Evolutionary conservation across 1,284 basidiomycete species (phyloP).

Genomic region (Leccinum griseonigrum): DNA sequence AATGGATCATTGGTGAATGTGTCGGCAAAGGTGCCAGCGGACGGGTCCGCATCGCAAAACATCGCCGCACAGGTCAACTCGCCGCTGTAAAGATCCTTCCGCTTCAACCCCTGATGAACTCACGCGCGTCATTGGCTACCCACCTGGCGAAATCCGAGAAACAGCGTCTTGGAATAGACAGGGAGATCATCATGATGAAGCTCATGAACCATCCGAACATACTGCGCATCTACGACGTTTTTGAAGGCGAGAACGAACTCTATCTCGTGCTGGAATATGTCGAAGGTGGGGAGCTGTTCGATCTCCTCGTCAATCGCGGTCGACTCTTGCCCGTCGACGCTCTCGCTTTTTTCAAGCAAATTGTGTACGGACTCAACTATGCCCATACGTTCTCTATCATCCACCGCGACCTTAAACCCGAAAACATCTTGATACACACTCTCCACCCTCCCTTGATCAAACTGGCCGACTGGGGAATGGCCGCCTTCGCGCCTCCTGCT

Average conservation of each 20-base stretch:
- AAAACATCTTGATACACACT: slow-evolving; percentile 91
- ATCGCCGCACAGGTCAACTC: slow-evolving; percentile 85
- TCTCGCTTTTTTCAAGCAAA: slow-evolving; percentile 94
- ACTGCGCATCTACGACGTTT: slow-evolving; percentile 95
- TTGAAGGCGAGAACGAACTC: slow-evolving; percentile 90
- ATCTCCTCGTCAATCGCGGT: slow-evolving; percentile 92
- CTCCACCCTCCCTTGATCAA: slow-evolving; percentile 86
- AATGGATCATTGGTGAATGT: slow-evolving; percentile 89
- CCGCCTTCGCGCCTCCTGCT: slow-evolving; percentile 80
- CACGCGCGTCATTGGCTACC: slow-evolving; percentile 71
- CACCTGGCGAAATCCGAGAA: slow-evolving; percentile 82
- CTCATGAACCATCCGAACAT: slow-evolving; percentile 98
- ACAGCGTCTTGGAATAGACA: slow-evolving; percentile 88
- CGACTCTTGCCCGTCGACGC: slow-evolving; percentile 83
- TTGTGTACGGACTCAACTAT: slow-evolving; percentile 95
- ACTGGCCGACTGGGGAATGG: slow-evolving; percentile 99
- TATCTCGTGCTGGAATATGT: slow-evolving; percentile 98
- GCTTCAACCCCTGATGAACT: slow-evolving; percentile 77
- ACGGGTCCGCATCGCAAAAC: slow-evolving; percentile 93
- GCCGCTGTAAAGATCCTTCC: slow-evolving; percentile 99
- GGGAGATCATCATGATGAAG: slow-evolving; percentile 99
- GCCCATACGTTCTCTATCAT: slow-evolving; percentile 99
- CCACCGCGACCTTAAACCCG: slow-evolving; percentile 98
- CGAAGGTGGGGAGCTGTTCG: slow-evolving; percentile 96
- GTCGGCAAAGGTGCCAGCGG: slow-evolving; percentile 95